Evolutionary conservation across 768 basidiomycete species (phyloP).

Genomic region (Daedalea quercina): DNA sequence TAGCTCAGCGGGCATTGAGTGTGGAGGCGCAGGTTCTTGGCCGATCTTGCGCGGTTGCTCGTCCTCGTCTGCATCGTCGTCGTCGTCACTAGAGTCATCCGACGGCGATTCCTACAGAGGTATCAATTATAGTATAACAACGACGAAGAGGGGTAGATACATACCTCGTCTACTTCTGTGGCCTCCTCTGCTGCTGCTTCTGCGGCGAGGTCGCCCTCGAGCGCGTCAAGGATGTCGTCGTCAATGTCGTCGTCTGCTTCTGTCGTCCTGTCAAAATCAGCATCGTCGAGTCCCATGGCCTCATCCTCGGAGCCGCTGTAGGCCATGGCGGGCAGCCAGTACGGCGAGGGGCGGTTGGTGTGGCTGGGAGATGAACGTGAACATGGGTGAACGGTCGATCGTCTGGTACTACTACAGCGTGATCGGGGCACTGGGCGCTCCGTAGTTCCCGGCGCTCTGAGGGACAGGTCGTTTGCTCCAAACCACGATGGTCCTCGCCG

Average conservation of each 20-base stretch:
- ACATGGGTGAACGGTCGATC: too few relatives aligned
- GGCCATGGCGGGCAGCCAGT: too few relatives aligned
- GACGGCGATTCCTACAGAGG: slow-evolving; percentile 44
- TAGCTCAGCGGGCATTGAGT: slow-evolving; percentile 6
- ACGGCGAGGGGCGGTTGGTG: too few relatives aligned
- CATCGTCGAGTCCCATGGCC: slow-evolving; percentile 40
- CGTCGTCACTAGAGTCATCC: slow-evolving; percentile 51
- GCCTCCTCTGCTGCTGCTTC: slow-evolving; percentile 46
- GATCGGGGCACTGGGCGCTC: not conserved
- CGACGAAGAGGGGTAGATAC: slow-evolving; percentile 14
- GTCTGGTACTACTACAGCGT: too few relatives aligned
- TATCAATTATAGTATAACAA: slow-evolving; percentile 4
- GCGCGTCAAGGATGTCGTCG: slow-evolving; percentile 55
- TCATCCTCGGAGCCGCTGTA: slow-evolving; percentile 62
- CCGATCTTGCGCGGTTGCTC: slow-evolving; percentile 47
- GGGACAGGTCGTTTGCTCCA: not conserved
- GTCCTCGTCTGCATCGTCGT: slow-evolving; percentile 30
- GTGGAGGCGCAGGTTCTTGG: slow-evolving; percentile 37
- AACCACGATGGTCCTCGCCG: slow-evolving; percentile 84
- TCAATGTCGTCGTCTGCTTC: slow-evolving; percentile 47
- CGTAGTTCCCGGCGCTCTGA: slow-evolving; percentile 1
- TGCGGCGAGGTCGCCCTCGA: slow-evolving; percentile 36
- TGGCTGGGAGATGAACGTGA: too few relatives aligned
- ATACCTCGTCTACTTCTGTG: slow-evolving; percentile 67
- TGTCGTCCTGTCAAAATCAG: slow-evolving; percentile 47